phyloP scores from a whole-genome alignment of 2,329 filamentous ascomycete genomes.

The Blastomyces percursus region DNA sequence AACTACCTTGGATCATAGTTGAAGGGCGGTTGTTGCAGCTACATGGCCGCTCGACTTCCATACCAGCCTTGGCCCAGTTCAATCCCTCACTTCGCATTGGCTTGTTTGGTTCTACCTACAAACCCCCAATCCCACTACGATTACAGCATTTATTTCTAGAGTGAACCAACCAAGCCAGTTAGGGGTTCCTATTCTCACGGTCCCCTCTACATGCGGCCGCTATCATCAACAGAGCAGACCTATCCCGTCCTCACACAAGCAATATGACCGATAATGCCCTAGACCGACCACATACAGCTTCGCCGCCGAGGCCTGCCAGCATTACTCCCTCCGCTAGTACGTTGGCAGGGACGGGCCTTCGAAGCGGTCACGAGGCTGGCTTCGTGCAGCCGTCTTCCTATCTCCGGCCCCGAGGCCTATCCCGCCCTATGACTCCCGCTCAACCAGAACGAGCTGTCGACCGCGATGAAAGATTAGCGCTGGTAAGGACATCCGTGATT shows the following conservation, averaged over 20 bases:
- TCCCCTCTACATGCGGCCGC: slow-evolving; percentile 11
- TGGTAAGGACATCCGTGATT: slow-evolving; percentile 29
- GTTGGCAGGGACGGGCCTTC: slow-evolving; percentile 9
- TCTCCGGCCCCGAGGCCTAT: slow-evolving; percentile 31
- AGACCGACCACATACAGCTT: slow-evolving; percentile 19
- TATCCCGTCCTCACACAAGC: slow-evolving; percentile 11
- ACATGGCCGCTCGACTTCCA: slow-evolving; percentile 1
- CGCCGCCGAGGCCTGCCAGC: slow-evolving; percentile 8
- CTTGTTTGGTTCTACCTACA: neutral
- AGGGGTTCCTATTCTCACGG: slow-evolving; percentile 5
- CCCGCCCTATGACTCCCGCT: slow-evolving; percentile 32
- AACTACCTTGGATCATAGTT: neutral
- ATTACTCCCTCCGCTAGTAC: slow-evolving; percentile 11
- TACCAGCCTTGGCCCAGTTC: neutral
- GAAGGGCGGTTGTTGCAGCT: neutral
- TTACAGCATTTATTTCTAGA: neutral
- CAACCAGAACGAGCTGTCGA: slow-evolving; percentile 38
- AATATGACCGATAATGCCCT: slow-evolving; percentile 21
- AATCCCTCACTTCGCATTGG: neutral
- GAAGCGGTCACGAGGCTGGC: slow-evolving; percentile 33
- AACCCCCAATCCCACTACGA: neutral
- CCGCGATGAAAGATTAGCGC: slow-evolving; percentile 39
- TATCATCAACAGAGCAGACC: slow-evolving; percentile 11
- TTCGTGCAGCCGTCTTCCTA: slow-evolving; percentile 41
- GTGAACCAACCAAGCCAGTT: slow-evolving; percentile 2